Evolutionary conservation across 306 rosid genomes (phyloP).

Genomic region (Vicia faba): DNA sequence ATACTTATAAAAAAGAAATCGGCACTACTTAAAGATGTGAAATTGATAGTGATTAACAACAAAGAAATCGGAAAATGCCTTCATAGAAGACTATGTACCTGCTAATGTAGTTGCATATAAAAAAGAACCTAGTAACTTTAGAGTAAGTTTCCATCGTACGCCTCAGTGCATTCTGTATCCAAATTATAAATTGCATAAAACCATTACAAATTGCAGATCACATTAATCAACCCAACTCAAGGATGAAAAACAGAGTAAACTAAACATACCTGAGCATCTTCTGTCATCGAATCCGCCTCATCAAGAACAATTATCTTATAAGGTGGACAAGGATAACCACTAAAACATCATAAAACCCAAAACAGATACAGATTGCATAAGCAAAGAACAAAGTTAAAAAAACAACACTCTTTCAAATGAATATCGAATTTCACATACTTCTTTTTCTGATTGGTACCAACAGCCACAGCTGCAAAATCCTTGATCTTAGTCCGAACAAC

Average conservation of each 20-base stretch:
- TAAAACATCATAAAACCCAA: slow-evolving; percentile 35
- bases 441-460: slow-evolving; percentile 53
- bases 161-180: slow-evolving; percentile 85
- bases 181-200: slow-evolving; percentile 23
- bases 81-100: slow-evolving; percentile 49
- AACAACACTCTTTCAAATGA: background rate
- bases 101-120: slow-evolving; percentile 96
- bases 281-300: slow-evolving; percentile 98
- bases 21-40: slow-evolving; percentile 1
- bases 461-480: slow-evolving; percentile 87
- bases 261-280: slow-evolving; percentile 85
- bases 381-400: background rate
- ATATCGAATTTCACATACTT: slow-evolving; percentile 49
- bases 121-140: slow-evolving; percentile 88
- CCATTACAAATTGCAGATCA: background rate
- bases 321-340: slow-evolving; percentile 88
- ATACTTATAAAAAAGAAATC: background rate
- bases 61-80: slow-evolving; percentile 17
- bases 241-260: slow-evolving; percentile 24
- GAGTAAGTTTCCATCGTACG: slow-evolving; percentile 96
- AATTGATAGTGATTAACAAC: background rate
- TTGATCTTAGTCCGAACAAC: slow-evolving; percentile 94
- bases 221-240: background rate
- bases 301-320: slow-evolving; percentile 90
- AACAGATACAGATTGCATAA: background rate